Evolutionary conservation across 108 stramenopile species (phyloP).

Genomic region (Nitzschia sp.): DNA sequence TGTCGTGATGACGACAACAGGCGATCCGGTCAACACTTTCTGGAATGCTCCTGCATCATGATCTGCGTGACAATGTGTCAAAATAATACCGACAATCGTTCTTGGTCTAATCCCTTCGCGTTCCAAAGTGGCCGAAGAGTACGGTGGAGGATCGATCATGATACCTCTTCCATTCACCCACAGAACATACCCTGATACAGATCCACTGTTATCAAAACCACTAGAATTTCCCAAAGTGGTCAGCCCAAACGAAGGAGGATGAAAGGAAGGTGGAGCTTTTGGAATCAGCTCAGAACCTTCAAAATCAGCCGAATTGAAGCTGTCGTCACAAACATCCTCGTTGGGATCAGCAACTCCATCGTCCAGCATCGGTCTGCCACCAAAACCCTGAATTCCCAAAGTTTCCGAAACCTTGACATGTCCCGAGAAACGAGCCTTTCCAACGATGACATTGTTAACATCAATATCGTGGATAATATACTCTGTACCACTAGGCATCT

Average conservation of each 20-base stretch:
- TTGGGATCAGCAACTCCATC: neutral
- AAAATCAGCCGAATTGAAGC: neutral
- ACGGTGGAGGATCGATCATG: constrained; percentile 96
- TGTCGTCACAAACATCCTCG: constrained; percentile 8
- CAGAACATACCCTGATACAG: constrained; percentile 91
- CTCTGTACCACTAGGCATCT: constrained; percentile 85
- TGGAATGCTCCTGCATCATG: constrained; percentile 96
- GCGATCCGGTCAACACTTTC: constrained; percentile 86
- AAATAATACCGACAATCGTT: constrained; percentile 88
- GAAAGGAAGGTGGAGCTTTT: constrained; percentile 61
- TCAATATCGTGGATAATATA: constrained; percentile 85
- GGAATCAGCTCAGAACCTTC: constrained; percentile 9
- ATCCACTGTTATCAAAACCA: constrained; percentile 91
- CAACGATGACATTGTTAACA: constrained; percentile 64
- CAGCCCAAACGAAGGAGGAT: constrained; percentile 91
- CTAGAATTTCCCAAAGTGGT: constrained; percentile 93
- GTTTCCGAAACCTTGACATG: constrained; percentile 70
- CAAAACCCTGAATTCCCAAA: constrained; percentile 71
- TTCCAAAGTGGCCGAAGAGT: constrained; percentile 82
- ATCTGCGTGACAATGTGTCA: constrained; percentile 94
- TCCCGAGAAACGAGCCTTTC: constrained; percentile 66
- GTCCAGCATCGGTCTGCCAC: constrained; percentile 13
- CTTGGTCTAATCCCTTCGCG: constrained; percentile 83
- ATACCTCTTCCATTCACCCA: constrained; percentile 94
- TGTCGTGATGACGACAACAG: constrained; percentile 88